Evolutionary conservation across 257 asterid genomes (phyloP).

Genomic region (Solanum arcanum): DNA sequence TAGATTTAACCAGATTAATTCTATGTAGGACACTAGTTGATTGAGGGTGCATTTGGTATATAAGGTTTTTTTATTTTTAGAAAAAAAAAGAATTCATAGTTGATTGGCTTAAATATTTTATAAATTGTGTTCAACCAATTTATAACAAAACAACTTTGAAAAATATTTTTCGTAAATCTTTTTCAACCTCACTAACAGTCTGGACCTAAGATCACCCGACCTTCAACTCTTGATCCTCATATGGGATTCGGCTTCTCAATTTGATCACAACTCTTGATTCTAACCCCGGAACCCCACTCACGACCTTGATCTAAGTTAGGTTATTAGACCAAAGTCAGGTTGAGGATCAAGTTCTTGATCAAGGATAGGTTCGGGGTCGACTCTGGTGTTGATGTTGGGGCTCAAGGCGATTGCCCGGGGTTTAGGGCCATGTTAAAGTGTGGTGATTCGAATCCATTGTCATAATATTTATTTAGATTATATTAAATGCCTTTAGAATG

Average conservation of each 20-base stretch:
- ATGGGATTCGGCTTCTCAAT: not conserved
- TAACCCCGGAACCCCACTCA: not conserved
- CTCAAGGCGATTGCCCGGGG: not conserved
- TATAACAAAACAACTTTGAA: not conserved
- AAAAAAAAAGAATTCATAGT: too few relatives aligned
- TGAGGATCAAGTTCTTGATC: not conserved
- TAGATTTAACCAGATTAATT: not conserved
- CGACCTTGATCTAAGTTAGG: not conserved
- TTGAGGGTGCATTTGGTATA: not conserved
- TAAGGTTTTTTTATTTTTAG: too few relatives aligned
- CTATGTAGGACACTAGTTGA: not conserved
- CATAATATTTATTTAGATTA: not conserved
- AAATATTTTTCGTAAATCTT: too few relatives aligned
- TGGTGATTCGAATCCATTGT: not conserved
- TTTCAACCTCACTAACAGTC: too few relatives aligned
- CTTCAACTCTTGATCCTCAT: not conserved
- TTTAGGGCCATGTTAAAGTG: not conserved
- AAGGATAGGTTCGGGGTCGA: not conserved
- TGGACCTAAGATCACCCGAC: too few relatives aligned
- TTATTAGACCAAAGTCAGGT: not conserved
- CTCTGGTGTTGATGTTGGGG: not conserved
- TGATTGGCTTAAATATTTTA: not conserved
- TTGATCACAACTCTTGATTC: not conserved
- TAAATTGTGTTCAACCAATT: not conserved
- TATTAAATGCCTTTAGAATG: too few relatives aligned